Percentiles rank a stretch among this genome's conserved stretches.
These are phyloP conservation scores for Tarenaya hassleriana DNA, from an alignment of 345 rosid species.

Conservation along the genomic window DNA sequence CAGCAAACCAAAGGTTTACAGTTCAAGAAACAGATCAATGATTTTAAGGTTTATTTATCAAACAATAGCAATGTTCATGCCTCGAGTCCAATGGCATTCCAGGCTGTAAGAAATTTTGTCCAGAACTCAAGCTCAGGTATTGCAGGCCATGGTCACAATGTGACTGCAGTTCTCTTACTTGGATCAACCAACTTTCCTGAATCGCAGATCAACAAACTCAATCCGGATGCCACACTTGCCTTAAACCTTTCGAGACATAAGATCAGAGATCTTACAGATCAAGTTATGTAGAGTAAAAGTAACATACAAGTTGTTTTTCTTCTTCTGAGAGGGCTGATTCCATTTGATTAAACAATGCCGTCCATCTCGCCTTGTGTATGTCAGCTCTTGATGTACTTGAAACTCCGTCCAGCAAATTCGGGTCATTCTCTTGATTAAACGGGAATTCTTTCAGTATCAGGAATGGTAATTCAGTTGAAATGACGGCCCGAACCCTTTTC, in stretches of 20 bases:
- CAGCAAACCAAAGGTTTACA: constrained; percentile 1
- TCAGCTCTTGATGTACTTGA: constrained; percentile 26
- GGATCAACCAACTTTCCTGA: constrained; percentile 73
- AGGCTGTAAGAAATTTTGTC: constrained; percentile 36
- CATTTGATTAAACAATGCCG: constrained; percentile 62
- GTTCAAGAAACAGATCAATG: constrained; percentile 1
- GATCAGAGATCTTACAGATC: not conserved
- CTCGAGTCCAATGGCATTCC: constrained; percentile 27
- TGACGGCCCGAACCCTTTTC: constrained; percentile 74
- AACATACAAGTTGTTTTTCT: constrained; percentile 80
- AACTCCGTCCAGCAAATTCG: not conserved
- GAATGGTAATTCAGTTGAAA: constrained; percentile 67
- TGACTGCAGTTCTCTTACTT: constrained; percentile 63
- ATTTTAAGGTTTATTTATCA: constrained; percentile 32
- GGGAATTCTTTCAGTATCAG: constrained; percentile 67
- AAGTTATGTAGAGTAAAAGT: no score
- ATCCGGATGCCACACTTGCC: constrained; percentile 7
- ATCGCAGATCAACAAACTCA: constrained; percentile 19
- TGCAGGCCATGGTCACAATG: constrained; percentile 80
- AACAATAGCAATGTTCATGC: constrained; percentile 25
- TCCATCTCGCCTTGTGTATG: constrained; percentile 66
- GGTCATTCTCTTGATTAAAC: constrained; percentile 42
- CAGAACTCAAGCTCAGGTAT: constrained; percentile 33
- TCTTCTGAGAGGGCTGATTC: constrained; percentile 71
- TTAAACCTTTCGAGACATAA: not conserved